A percentile compares a stretch with the other conserved stretches of the same genome.
These are phyloP conservation scores for Cerrena zonata DNA, from an alignment of 1,284 basidiomycete species.

Conservation along the genomic window DNA sequence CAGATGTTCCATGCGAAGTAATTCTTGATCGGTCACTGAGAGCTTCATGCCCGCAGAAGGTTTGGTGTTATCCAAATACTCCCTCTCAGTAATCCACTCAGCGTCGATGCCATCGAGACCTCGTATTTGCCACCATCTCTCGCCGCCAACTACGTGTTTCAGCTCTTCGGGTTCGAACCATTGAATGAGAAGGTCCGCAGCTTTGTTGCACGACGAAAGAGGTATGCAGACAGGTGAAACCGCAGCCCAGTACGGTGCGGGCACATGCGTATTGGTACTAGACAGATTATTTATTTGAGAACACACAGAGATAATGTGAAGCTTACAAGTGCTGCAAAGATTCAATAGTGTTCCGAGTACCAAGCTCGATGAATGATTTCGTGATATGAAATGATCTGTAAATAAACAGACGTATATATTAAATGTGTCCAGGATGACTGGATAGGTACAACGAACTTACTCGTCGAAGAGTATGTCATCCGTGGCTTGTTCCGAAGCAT, in stretches of 20 bases:
- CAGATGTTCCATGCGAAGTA: constrained; percentile 49
- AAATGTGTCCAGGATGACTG: background rate
- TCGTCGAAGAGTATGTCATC: constrained; percentile 63
- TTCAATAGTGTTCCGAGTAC: constrained; percentile 54
- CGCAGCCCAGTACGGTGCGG: constrained; percentile 72
- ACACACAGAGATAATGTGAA: background rate
- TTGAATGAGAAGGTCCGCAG: constrained; percentile 69
- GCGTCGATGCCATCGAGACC: constrained; percentile 62
- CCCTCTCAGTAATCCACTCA: constrained; percentile 74
- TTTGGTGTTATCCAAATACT: constrained; percentile 33
- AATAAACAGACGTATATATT: background rate
- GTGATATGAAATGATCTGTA: constrained; percentile 61
- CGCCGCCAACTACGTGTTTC: constrained; percentile 69
- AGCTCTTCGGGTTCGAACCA: constrained; percentile 75
- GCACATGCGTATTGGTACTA: constrained; percentile 73
- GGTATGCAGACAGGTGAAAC: constrained; percentile 68
- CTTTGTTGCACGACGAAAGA: constrained; percentile 53
- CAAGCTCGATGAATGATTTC: constrained; percentile 59
- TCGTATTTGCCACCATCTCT: constrained; percentile 83
- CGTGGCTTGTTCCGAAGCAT: constrained; percentile 35
- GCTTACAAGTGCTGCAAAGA: constrained; percentile 55
- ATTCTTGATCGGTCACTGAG: constrained; percentile 35
- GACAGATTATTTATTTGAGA: background rate
- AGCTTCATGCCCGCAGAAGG: constrained; percentile 27
- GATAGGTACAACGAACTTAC: constrained; percentile 30